Evolutionary conservation across 2,329 filamentous ascomycete species (phyloP), one percentile per base, ranked within the genome.

Genomic region (Sordariomycetes sp.): DNA sequence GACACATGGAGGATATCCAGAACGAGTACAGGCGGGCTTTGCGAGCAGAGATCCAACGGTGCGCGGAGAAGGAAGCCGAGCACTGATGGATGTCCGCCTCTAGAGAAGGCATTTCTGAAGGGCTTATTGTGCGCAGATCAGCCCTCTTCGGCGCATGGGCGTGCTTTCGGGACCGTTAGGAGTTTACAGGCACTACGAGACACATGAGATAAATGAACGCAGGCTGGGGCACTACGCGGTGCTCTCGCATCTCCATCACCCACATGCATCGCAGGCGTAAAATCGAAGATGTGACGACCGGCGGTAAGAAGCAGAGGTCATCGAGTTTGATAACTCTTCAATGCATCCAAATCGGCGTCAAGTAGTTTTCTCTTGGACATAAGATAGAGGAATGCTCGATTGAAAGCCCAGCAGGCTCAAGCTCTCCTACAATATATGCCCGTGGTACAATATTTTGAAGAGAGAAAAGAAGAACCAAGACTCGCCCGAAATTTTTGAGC

Each of bases 381-480:
- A 85, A 81, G 82, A 87, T 87, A 87, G 84, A 86, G 83, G 81
- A 81, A 76, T 76, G 82, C 82, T 83, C 78, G 80, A 85, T 71
- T 72, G 74, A 75, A 73, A 71, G 74, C 67, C 66, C 68, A 65
- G 65, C 65, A 69, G 62, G 75, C 74, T 70, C 81, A 80, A 85
- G 81, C 76, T 79, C 77, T 81, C 83, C 83, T 82, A 87, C 83
- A 86, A 87, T 86, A 87, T 80, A 79, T 83, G 81, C 79, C 71
- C 82, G 75, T 77, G 11, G 79, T 85, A 86, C 83, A 86, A 84
- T 83, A 43, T 43, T 14, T 74, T 63, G 62, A 67, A 74, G 74
- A 72, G 67, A 69, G 69, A 69, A 69, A 73, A 76, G 71, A 71
- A 74, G 68, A 69, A 70, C 69, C 67, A 65, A 66, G 63, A 53